These are phyloP conservation scores for Allium cepa DNA, from an alignment of 106 monocot species.

Conservation along the genomic window DNA sequence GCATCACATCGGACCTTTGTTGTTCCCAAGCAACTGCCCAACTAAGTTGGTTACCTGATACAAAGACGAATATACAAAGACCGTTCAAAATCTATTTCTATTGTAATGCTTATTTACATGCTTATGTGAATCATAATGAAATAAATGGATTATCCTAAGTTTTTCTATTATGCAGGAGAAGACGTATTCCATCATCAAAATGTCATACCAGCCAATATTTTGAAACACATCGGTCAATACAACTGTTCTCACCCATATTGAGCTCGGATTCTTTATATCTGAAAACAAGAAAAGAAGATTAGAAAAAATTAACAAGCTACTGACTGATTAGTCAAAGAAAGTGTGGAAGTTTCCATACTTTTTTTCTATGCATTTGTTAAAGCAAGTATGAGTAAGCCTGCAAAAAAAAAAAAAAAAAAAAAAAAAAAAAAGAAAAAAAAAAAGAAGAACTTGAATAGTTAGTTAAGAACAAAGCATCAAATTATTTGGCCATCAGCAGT, in stretches of 20 bases:
- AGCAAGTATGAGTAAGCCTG: slow-evolving; percentile 90
- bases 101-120: neutral
- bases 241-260: slow-evolving; percentile 97
- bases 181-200: neutral
- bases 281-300: neutral
- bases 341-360: slow-evolving; percentile 38
- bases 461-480: too few relatives aligned
- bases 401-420: slow-evolving; percentile 10
- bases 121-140: neutral
- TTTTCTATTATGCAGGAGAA: neutral
- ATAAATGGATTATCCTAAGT: neutral
- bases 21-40: slow-evolving; percentile 12
- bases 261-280: slow-evolving; percentile 96
- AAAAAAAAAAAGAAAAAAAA: slow-evolving; percentile 6
- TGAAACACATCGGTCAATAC: slow-evolving; percentile 95
- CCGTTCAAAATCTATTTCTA: neutral
- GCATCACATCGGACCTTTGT: slow-evolving; percentile 1
- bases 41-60: slow-evolving; percentile 14
- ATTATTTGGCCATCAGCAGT: too few relatives aligned
- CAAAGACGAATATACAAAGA: neutral
- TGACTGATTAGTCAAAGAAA: too few relatives aligned
- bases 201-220: slow-evolving; percentile 94
- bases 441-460: too few relatives aligned
- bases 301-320: neutral
- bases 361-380: slow-evolving; percentile 86